phyloP scores from a whole-genome alignment of 2,329 filamentous ascomycete species.

The Emmonsiellopsis sp. region DNA sequence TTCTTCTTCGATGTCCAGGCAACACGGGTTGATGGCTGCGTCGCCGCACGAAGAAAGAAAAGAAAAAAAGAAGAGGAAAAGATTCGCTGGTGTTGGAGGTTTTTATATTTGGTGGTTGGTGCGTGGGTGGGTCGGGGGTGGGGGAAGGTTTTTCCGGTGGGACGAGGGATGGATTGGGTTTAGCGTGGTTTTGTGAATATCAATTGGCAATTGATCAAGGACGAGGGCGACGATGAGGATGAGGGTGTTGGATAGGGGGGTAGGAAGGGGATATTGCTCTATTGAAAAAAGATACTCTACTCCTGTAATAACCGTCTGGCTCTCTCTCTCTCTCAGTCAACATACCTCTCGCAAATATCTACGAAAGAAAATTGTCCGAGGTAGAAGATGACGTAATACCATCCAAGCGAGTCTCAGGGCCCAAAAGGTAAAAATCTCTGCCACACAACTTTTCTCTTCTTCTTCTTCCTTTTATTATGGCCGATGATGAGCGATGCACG shows the following conservation, averaged over 20 bases:
- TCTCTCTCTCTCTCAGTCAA: too few relatives aligned
- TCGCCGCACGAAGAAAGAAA: conserved; percentile 71
- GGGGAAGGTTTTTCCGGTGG: neutral
- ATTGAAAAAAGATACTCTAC: too few relatives aligned
- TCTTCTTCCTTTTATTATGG: conserved; percentile 20
- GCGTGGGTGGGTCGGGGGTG: neutral
- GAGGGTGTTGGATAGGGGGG: too few relatives aligned
- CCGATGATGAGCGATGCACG: neutral
- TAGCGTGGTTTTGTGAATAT: neutral
- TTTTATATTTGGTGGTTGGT: neutral
- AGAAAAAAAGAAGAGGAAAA: conserved; percentile 34
- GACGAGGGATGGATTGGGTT: conserved; percentile 5
- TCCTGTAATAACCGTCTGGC: too few relatives aligned
- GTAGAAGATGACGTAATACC: neutral
- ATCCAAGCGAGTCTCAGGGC: neutral
- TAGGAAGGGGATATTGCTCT: too few relatives aligned
- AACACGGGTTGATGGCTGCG: conserved; percentile 69
- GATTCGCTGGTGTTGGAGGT: neutral
- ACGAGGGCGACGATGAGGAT: too few relatives aligned
- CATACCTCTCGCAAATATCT: too few relatives aligned
- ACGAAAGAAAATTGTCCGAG: too few relatives aligned
- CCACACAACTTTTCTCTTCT: conserved; percentile 14
- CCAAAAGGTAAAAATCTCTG: neutral
- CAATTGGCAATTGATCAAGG: too few relatives aligned
- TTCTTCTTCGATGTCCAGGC: conserved; percentile 49